A percentile compares a stretch with the other conserved stretches of the same genome.
These are phyloP conservation scores for Trichoderma oligosporum DNA, from an alignment of 2,329 filamentous ascomycete genomes.

Conservation along the genomic window DNA sequence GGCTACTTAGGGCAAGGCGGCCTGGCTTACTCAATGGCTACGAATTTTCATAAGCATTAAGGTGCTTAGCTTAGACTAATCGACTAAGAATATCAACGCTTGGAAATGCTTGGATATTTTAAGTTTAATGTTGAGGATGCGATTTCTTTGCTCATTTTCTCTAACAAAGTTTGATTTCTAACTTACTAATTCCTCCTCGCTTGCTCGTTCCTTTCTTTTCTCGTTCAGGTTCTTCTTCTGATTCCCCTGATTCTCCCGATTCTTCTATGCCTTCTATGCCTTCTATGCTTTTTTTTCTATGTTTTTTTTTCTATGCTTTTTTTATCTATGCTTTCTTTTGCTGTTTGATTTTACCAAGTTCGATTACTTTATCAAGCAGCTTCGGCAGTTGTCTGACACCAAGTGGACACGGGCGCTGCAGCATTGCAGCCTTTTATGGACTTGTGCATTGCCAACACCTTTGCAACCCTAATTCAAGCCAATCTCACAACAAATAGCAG, in stretches of 20 bases:
- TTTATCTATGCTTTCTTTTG: neutral
- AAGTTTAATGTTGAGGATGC: too few species aligned
- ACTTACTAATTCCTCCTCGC: too few species aligned
- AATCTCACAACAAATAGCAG: neutral
- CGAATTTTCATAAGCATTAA: neutral
- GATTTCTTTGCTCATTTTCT: too few species aligned
- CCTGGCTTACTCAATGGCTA: slow-evolving; percentile 1
- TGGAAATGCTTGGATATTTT: too few species aligned
- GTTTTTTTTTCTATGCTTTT: neutral
- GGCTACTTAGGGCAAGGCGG: neutral
- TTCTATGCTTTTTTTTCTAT: neutral
- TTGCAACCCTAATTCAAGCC: neutral
- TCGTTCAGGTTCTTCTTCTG: too few species aligned
- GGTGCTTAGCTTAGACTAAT: neutral
- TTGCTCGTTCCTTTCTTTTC: too few species aligned
- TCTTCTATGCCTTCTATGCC: neutral
- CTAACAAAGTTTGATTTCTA: too few species aligned
- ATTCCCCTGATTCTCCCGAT: too few species aligned
- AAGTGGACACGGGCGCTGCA: neutral
- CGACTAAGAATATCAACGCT: neutral
- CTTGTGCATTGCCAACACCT: neutral
- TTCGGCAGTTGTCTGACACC: neutral
- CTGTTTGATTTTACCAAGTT: neutral
- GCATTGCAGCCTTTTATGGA: neutral
- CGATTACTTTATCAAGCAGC: neutral